phyloP scores from a whole-genome alignment of 225 moss, liverwort and hornwort species.

The Takakia lepidozioides region DNA sequence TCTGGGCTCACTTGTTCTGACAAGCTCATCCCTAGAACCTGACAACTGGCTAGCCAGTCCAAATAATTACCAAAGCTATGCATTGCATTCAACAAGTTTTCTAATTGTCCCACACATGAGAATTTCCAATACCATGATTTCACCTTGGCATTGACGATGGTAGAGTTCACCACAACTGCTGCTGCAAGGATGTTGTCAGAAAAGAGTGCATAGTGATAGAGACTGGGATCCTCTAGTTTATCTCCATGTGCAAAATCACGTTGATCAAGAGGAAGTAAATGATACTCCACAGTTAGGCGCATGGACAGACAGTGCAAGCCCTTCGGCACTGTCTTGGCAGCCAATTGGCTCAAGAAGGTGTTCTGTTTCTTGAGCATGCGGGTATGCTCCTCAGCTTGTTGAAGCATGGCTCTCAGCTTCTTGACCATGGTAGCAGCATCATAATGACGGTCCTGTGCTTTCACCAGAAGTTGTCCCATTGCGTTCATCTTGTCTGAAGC shows the following conservation, averaged over 20 bases:
- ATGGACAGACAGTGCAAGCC: conserved; percentile 86
- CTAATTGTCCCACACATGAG: no score
- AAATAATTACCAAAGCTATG: no score
- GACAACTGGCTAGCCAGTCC: no score
- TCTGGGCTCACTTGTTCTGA: no score
- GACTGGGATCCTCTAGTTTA: conserved; percentile 57
- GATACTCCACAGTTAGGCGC: conserved; percentile 66
- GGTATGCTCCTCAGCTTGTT: conserved; percentile 21
- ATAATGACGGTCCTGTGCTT: conserved; percentile 11
- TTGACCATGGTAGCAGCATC: conserved; percentile 21
- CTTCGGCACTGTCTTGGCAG: conserved; percentile 82
- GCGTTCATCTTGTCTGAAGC: conserved; percentile 38
- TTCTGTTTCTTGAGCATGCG: conserved; percentile 50
- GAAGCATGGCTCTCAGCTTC: conserved; percentile 32
- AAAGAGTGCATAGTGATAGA: conserved; percentile 82
- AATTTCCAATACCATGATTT: no score
- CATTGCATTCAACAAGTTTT: no score
- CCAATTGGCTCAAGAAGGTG: conserved; percentile 70
- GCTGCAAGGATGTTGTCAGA: conserved; percentile 86
- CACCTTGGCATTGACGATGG: conserved; percentile 57
- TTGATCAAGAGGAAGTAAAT: conserved; percentile 11
- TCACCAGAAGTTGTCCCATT: conserved; percentile 33
- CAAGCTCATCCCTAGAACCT: no score
- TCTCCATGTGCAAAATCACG: conserved; percentile 13
- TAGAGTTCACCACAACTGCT: conserved; percentile 82